A percentile compares a stretch with the other conserved stretches of the same genome.
Conservation (phyloP, 257 asterid species). For the Echium plantagineum region DNA sequence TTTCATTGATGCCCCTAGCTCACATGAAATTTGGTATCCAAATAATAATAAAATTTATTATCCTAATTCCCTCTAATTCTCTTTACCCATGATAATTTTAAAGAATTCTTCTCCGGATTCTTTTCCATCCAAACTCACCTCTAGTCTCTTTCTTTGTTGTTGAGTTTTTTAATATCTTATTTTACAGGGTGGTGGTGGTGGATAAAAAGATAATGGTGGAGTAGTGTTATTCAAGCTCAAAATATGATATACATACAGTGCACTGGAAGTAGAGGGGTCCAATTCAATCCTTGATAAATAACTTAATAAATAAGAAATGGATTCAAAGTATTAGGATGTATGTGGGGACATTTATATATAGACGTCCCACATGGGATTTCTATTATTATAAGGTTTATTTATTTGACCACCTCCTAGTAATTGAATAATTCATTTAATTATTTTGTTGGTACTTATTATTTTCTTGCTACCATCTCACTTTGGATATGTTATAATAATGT, state of each 20-base stretch:
- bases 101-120: no score
- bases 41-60: no score
- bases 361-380: slow-evolving; percentile 37
- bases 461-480: background rate
- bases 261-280: background rate
- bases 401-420: slow-evolving; percentile 28
- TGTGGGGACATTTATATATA: slow-evolving; percentile 30
- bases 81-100: no score
- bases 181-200: no score
- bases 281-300: background rate
- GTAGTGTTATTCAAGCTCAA: no score
- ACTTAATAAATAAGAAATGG: background rate
- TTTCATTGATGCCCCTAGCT: no score
- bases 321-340: slow-evolving; percentile 9
- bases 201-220: no score
- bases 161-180: no score
- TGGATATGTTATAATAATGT: slow-evolving; percentile 5
- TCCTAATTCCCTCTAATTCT: no score
- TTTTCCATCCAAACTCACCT: no score
- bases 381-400: slow-evolving; percentile 7
- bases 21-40: no score
- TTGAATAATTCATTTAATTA: slow-evolving; percentile 2
- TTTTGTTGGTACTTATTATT: slow-evolving; percentile 2
- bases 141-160: no score
- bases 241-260: background rate